Evolutionary conservation across 495 filamentous ascomycete genomes (phyloP), one percentile per base, ranked within the genome.

Genomic region (Penicillium egyptiacum): DNA sequence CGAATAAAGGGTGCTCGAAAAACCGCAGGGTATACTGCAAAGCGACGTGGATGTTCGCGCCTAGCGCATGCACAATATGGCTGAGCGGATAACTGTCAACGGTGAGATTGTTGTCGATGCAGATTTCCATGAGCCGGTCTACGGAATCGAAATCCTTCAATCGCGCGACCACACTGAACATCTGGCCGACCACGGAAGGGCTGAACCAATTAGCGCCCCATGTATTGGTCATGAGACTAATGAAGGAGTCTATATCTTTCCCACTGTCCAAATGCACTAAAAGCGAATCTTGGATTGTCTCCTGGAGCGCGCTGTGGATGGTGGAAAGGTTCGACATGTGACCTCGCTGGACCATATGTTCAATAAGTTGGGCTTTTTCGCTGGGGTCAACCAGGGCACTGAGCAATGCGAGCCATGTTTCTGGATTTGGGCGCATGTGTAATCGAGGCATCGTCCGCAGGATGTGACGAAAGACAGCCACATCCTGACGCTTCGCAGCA

Each of bases 321-420:
- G 58, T 57, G 4, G 41, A 52, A 2, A 53, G 50, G 3, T 70
- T 58, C 9, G 67, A 48, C 46, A 77, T 53, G 14, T 71, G 61
- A 20, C 74, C 72, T 11, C 63, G 64, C 41, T 72, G 58, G 17
- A 60, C 54, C 69, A 82, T 73, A 33, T 69, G 59, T 19, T 58
- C 56, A 35, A 76, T 59, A 16, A 81, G 43, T 12, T 56, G 16
- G 14, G 59, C 48, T 57, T 74, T 75, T n/a, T 64, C 62, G 16
- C 57, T 62, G 23, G 72, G 65, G 2, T 61, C 67, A 8, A 70
- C 47, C 43, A 77, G 59, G 17, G 64, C 69, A 26, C 67, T 53
- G 31, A 79, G 56, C 14, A 80, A 70, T 8, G 69, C 58, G 16
- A 75, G 41, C 80, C 79, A 81, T 11, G 77, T 81, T 4, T 69